Evolutionary conservation across 805 yeast species (phyloP).

Genomic region (Lachancea cidri): DNA sequence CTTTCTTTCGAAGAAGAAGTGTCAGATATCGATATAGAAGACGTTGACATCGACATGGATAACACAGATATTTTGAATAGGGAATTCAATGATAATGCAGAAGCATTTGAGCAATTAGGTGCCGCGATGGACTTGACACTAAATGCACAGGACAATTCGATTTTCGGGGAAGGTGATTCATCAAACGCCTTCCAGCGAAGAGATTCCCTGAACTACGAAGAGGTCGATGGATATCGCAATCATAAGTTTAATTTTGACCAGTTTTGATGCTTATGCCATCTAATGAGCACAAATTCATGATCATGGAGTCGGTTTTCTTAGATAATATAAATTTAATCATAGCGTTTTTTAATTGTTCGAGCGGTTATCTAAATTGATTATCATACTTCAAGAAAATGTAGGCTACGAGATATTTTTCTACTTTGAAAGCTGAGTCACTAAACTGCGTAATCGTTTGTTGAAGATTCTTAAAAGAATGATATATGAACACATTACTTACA

Average conservation of each 20-base stretch:
- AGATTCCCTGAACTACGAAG: conserved; percentile 27
- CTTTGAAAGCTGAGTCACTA: too few species aligned
- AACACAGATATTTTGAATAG: conserved; percentile 9
- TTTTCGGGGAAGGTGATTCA: conserved; percentile 28
- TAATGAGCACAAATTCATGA: too few species aligned
- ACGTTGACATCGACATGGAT: conserved; percentile 4
- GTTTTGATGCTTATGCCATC: conserved; percentile 11
- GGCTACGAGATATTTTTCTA: too few species aligned
- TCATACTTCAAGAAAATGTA: too few species aligned
- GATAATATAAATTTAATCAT: too few species aligned
- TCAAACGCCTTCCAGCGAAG: conserved; percentile 33
- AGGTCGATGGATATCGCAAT: conserved; percentile 8
- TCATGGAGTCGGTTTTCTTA: neutral
- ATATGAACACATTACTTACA: too few species aligned
- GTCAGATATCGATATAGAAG: conserved; percentile 5
- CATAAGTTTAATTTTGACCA: conserved; percentile 10
- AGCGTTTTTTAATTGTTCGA: too few species aligned
- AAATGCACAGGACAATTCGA: conserved; percentile 7
- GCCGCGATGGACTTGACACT: conserved; percentile 2
- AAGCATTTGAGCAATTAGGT: conserved; percentile 1
- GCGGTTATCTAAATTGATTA: too few species aligned
- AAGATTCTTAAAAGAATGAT: too few species aligned
- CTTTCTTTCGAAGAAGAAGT: conserved; percentile 25
- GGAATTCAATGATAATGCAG: conserved; percentile 9
- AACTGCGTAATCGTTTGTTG: too few species aligned